Evolutionary conservation across 345 rosid genomes (phyloP), one percentile per base, ranked within the genome.

Genomic region (Hypericum perforatum): DNA sequence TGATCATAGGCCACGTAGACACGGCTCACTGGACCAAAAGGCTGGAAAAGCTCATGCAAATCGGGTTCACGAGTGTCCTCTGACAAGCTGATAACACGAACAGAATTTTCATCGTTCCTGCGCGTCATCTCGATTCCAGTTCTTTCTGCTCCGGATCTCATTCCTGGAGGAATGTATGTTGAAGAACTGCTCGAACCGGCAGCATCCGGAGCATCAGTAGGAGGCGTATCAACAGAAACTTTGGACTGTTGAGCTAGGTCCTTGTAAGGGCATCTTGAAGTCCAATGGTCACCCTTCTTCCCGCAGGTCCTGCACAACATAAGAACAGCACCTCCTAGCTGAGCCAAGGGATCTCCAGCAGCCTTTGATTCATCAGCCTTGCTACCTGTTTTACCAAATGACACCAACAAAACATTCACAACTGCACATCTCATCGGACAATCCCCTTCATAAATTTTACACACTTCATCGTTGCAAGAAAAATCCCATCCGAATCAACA

Each of bases 201-300:
- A 61, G 84, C 62, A 22, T 1, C 32, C 32, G 32, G 43, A 46
- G 78, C 39, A 37, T 80, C 96, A 13, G 66, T 53, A 2, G 79
- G 32, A 38, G 95, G 96, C 66, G 75, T 87, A 39, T 91, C 96
- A 0, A 63, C 38, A 39, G 78, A 82, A 37, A 46, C 61, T 57
- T 85, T 95, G 0, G 74, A 0, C 11, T 66, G 81, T 44, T 62
- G 61, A 53, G 87, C 89, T 9, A 86, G 89, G 70, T 91, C 96
- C 82, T 82, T 85, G 77, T 82, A 87, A 3, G 92, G 94, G 46
- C 96, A 85, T 59, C 83, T 73, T 7, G 90, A 75, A 3, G 95
- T 87, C 98, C 98, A 87, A 74, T 87, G 98, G 51, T 88, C 95
- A 54, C 90, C 94, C 69, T 83, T 85, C 80, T 88, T 83, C 59